These are phyloP conservation scores for Fusarium brachygibbosum DNA, from an alignment of 2,329 filamentous ascomycete species.

Conservation along the genomic window DNA sequence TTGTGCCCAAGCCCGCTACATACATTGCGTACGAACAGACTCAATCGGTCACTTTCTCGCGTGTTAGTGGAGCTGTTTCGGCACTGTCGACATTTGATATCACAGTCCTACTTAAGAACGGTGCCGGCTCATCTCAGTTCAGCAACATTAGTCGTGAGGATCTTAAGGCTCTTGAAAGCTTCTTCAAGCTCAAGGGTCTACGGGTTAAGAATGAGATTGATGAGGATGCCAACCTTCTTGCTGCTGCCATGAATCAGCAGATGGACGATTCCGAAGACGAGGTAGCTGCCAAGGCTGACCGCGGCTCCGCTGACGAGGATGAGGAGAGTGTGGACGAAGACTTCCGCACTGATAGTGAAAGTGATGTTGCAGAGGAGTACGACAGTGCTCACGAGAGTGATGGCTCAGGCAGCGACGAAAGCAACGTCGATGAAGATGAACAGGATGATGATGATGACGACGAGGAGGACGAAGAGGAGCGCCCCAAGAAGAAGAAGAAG, in stretches of 20 bases:
- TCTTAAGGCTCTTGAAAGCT: conserved; percentile 94
- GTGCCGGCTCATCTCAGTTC: conserved; percentile 92
- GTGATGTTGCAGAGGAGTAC: conserved; percentile 95
- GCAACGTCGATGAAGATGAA: conserved; percentile 63
- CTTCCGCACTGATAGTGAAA: conserved; percentile 92
- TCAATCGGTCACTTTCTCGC: conserved; percentile 91
- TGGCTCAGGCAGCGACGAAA: conserved; percentile 73
- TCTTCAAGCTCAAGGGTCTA: conserved; percentile 96
- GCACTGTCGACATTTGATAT: conserved; percentile 98
- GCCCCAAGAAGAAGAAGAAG: conserved; percentile 66
- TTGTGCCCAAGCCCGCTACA: conserved; percentile 97
- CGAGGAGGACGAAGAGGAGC: conserved; percentile 59
- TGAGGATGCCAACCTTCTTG: conserved; percentile 86
- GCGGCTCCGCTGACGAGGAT: conserved; percentile 95
- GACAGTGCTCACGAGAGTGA: conserved; percentile 92
- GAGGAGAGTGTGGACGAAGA: conserved; percentile 96
- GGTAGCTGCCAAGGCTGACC: conserved; percentile 78
- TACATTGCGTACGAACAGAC: conserved; percentile 97
- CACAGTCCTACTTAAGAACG: conserved; percentile 88
- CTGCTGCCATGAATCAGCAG: conserved; percentile 85
- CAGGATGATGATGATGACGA: conserved; percentile 59
- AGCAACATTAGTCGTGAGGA: conserved; percentile 99
- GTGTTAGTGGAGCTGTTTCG: conserved; percentile 93
- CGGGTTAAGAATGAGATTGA: conserved; percentile 99
- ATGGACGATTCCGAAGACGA: conserved; percentile 89